A percentile compares a stretch with the other conserved stretches of the same genome.
Evolutionary conservation across 805 yeast species (phyloP).

Genomic region (Kazachstania martiniae): DNA sequence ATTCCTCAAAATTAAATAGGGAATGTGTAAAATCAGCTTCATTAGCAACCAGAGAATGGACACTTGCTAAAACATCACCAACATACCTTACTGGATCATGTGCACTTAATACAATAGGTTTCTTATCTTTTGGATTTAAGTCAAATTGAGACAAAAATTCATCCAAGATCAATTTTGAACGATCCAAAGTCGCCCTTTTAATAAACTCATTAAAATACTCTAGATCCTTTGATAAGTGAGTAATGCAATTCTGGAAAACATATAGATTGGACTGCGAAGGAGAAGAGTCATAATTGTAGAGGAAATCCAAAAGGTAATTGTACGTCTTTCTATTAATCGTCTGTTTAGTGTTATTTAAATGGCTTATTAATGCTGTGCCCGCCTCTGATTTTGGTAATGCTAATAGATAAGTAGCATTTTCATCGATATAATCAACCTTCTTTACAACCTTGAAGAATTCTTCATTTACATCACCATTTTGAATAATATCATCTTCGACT

Average conservation of each 20-base stretch:
- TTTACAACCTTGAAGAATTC: slow-evolving; percentile 51
- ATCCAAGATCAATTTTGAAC: slow-evolving; percentile 51
- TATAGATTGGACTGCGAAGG: slow-evolving; percentile 8
- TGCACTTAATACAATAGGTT: slow-evolving; percentile 52
- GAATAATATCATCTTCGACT: slow-evolving; percentile 54
- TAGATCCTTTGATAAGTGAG: slow-evolving; percentile 31
- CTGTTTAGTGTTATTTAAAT: slow-evolving; percentile 42
- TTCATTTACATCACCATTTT: slow-evolving; percentile 30
- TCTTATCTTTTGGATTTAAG: slow-evolving; percentile 17
- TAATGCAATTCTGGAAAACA: slow-evolving; percentile 26
- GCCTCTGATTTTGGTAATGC: slow-evolving; percentile 56
- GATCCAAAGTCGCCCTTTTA: slow-evolving; percentile 50
- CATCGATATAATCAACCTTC: slow-evolving; percentile 54
- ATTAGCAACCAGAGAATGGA: slow-evolving; percentile 76
- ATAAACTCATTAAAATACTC: slow-evolving; percentile 50
- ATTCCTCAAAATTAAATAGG: slow-evolving; percentile 37
- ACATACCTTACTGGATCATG: slow-evolving; percentile 75
- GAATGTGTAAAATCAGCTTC: slow-evolving; percentile 69
- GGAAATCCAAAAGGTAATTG: slow-evolving; percentile 29
- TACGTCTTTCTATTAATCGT: slow-evolving; percentile 45
- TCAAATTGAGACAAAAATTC: slow-evolving; percentile 56
- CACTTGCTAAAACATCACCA: slow-evolving; percentile 81
- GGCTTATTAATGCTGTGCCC: slow-evolving; percentile 54
- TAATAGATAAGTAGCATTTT: slow-evolving; percentile 58
- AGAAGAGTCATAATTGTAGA: slow-evolving; percentile 21